phyloP scores from a whole-genome alignment of 1,139 yeast species.

The Petasospora rhodanensis region DNA sequence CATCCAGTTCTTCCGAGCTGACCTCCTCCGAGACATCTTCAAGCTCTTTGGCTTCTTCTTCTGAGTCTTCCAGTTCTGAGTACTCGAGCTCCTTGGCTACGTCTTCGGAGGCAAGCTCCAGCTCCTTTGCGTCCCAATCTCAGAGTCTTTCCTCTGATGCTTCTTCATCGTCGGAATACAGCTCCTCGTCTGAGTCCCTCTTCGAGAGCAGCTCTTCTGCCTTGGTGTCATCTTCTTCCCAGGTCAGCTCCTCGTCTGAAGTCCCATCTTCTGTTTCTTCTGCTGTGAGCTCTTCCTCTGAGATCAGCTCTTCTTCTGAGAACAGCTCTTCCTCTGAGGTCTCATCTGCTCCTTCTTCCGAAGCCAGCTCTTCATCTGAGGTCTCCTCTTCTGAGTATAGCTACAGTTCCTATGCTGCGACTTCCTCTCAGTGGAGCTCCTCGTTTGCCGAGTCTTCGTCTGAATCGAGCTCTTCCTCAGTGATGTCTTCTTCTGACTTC shows the following conservation, averaged over 20 bases:
- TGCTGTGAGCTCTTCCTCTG: background rate
- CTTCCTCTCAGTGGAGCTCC: background rate
- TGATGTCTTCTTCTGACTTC: too few species aligned
- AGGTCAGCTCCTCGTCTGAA: background rate
- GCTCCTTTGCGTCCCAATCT: background rate
- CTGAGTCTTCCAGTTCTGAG: background rate
- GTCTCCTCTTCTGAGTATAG: background rate
- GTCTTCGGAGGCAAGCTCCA: background rate
- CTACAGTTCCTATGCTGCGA: too few species aligned
- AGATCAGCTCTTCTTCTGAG: too few species aligned
- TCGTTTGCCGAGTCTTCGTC: background rate
- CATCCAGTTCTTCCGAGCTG: background rate
- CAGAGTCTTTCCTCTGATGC: too few species aligned
- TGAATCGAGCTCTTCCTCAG: conserved; percentile 1
- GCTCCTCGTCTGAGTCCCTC: too few species aligned
- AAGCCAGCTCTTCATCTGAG: conserved; percentile 1
- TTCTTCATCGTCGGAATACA: too few species aligned
- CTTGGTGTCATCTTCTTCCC: too few species aligned
- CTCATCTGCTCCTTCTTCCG: conserved; percentile 1
- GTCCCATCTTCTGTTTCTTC: conserved; percentile 1
- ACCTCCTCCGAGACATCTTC: background rate
- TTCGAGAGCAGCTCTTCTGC: too few species aligned
- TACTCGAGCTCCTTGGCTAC: background rate
- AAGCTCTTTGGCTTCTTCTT: conserved; percentile 1
- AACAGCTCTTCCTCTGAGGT: too few species aligned